Evolutionary conservation across 179 eudicot genomes (phyloP).

Genomic region (Silene vulgaris): DNA sequence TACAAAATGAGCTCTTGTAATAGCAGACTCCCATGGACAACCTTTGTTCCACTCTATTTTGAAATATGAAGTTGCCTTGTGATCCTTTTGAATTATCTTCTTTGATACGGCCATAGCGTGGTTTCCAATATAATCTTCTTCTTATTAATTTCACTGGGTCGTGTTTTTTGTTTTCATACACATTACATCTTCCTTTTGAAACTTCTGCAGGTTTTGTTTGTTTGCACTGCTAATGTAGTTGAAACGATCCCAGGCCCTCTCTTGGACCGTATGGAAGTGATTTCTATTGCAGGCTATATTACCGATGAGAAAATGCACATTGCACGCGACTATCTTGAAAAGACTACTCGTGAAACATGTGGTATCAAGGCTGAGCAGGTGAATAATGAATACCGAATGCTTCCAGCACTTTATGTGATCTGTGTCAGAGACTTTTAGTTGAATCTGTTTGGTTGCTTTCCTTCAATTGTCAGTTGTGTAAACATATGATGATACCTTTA

Average conservation of each 20-base stretch:
- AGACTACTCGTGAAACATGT: constrained; percentile 82
- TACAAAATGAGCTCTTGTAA: too few relatives aligned
- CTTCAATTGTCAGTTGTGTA: not conserved
- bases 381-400: not conserved
- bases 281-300: constrained; percentile 88
- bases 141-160: not conserved
- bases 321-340: constrained; percentile 95
- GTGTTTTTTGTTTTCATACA: not conserved
- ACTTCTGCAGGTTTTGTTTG: constrained; percentile 83
- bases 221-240: constrained; percentile 94
- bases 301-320: constrained; percentile 99
- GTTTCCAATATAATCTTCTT: not conserved
- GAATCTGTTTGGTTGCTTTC: not conserved
- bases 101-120: too few relatives aligned
- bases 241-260: constrained; percentile 85
- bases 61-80: too few relatives aligned
- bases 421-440: constrained; percentile 4
- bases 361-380: constrained; percentile 96
- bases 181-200: constrained; percentile 4
- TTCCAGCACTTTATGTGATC: not conserved
- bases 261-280: constrained; percentile 96
- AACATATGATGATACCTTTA: constrained; percentile 8
- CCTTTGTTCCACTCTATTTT: too few relatives aligned
- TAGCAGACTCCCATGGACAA: too few relatives aligned
- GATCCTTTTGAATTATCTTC: too few relatives aligned